Base-by-base conservation (phyloP, 2,329 filamentous ascomycete genomes). In the Microsporum ferrugineum region DNA sequence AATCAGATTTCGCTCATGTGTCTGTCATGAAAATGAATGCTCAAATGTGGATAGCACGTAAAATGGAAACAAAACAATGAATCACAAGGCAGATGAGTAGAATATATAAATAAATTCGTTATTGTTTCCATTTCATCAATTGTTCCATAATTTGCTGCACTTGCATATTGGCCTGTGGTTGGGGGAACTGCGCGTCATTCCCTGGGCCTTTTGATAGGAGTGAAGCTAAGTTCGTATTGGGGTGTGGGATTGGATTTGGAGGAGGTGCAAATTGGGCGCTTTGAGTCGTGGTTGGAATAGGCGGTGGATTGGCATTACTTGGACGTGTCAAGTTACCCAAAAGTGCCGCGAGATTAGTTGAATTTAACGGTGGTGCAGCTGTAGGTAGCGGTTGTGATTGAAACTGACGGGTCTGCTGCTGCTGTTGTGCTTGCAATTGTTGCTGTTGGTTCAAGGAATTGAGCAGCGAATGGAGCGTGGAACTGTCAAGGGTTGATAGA, bases 401-500 rank as follows among this genome's bases (percentile, higher is more conserved):
- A 74, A 23, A 55, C 14, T 76, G 72, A 39, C 70, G 71, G 59
- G 73, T 73, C 61, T 80, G 45, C 23, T 29, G 45, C 5, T 51
- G 45, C 27, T 34, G 12, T 7, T 47, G 45, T 31, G 23, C 45
- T 31, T 51, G 51, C 31, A 55, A 31, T 31, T 55, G 51, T 36
- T 34, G 29, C 51, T 55, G 51, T 17, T 34, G 51, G 51, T 55
- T 55, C 59, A 90, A 79, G 6, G 83, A 81, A 17, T 83, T 80
- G 4, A 91, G 74, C 3, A 92, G 76, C 60, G 83, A 86, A 68
- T 90, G 88, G n/a, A 92, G 76, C 4, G 85, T 83, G 43, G 81
- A 79, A 39, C 84, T 83, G 66, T 91, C 88, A 33, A 91, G 78
- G 39, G 83, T 83, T 12, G 84, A 80, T 64, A 91, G 84, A 45